Evolutionary conservation across 164 flowering plant species (phyloP), one percentile per base, ranked within the genome.

Genomic region (Protea cynaroides): DNA sequence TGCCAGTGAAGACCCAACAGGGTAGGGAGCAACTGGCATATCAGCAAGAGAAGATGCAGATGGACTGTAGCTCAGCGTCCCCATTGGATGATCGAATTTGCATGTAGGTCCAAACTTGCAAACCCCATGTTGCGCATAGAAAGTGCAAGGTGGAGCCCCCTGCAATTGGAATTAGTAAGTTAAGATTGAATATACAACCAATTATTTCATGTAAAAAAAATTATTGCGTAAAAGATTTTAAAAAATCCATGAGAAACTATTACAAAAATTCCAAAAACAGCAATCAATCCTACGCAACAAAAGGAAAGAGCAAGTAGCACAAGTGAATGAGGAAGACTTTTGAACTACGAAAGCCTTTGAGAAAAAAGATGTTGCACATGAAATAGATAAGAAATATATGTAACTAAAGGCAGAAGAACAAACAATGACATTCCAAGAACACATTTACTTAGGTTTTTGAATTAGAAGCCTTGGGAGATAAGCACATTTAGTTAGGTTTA

Each of bases 1-100:
- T 44, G 82, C 91, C 25, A 79, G 58, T 2, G 89, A 82, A 59
- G 90, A 87, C 37, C 94, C 94, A 56, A 86, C 86, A 17, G 97
- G 95, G 70, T 85, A 95, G 18, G 99, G 94, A 68, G 96, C 92
- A 53, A 88, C 92, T n/a, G 99, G 92, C 84, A 90, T 79, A 73
- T 90, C 98, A 62, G 88, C 73, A 50, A 92, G 90, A 66, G 97
- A 95, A 34, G 99, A 95, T 46, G 97, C 96, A 56, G 99, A 95
- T 23, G 99, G 92, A 64, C 94, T 86, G 81, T 90, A 88, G 69
- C 86, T 84, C 64, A 92, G 69, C 17, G 78, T 63, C 58, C 84
- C 87, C 87, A 81, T 80, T 36, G 96, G 87, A 65, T 92, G 98
- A 70, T 92, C 92, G 64, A 78, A 92, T 76, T 82, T 89, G 87